Evolutionary conservation across 1,284 basidiomycete species (phyloP), one percentile per base, ranked within the genome.

Genomic region (Mycosarcoma mackinlayi): DNA sequence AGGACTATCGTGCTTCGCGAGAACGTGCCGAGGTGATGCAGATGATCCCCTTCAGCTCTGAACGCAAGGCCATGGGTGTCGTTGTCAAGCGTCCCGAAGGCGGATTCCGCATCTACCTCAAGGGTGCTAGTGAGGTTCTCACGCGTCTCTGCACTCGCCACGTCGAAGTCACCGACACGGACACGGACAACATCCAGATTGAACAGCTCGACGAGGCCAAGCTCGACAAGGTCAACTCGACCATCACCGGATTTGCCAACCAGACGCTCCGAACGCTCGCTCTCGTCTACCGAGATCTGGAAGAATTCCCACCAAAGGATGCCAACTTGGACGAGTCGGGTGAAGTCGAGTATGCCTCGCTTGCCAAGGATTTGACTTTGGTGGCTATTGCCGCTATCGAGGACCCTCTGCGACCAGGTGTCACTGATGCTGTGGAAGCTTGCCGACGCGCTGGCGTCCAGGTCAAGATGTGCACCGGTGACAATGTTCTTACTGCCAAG

Each of bases 381-480:
- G 89, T 98, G 59, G 91, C 88, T 40, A 90, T 98, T 73, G 89
- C 89, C 67, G 95, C 93, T 80, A 96, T 98, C 80, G 94, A 98
- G 82, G 96, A 98, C 81, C 95, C 95, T 31, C 87, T 98, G 6
- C 91, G 95, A 37, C 87, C 88, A 1, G 93, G 94, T 81, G 94
- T 98, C 18, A 88, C 88, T 8, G 88, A 94, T 13, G 93, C 94
- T 24, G 95, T 98, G 24, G 86, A 87, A 47, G 89, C 91, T 68
- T 97, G 94, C 82, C 88, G 89, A 75, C 87, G 86, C 54, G 95
- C 96, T 35, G 94, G 94, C 73, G 94, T 98, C n/a, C 87, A 88
- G 27, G 90, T 98, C 85, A 98, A 97, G 86, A 98, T 98, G 94
- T 96, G 93, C 84, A 98, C 95, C 0, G 95, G 94, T 80, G 95